These are phyloP conservation scores for Pythium folliculosum DNA, from an alignment of 352 stramenopile genomes.

Conservation along the genomic window DNA sequence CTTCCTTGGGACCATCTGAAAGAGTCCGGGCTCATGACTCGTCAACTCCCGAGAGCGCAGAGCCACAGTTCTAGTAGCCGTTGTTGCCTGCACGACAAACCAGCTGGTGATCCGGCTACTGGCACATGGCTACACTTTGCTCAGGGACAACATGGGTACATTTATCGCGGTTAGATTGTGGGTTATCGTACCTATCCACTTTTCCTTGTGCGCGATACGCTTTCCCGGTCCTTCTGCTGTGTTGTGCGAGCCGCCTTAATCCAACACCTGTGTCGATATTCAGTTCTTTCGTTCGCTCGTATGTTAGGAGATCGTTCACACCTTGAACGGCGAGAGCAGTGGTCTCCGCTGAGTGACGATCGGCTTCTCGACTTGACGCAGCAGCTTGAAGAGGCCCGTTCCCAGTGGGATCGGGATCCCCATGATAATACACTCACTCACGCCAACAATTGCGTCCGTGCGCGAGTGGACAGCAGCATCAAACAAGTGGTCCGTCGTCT, in stretches of 20 bases:
- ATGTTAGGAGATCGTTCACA: constrained; percentile 7
- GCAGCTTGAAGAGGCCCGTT: constrained; percentile 98
- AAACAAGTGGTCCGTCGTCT: constrained; percentile 99
- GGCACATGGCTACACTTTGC: background rate
- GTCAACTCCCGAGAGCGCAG: background rate
- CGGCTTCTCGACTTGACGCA: constrained; percentile 84
- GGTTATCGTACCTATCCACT: background rate
- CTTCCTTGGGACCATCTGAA: background rate
- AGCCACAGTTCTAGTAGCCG: background rate
- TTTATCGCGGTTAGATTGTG: background rate
- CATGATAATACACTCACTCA: constrained; percentile 99
- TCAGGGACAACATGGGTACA: background rate
- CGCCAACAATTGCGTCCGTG: constrained; percentile 98
- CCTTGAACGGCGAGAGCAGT: constrained; percentile 42
- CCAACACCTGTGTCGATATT: too few relatives aligned
- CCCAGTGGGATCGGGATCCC: constrained; percentile 98
- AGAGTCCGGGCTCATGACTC: background rate
- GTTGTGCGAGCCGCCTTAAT: background rate
- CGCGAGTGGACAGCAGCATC: constrained; percentile 98
- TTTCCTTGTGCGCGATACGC: background rate
- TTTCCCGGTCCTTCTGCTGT: background rate
- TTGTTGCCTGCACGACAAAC: background rate
- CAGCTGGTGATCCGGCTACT: background rate
- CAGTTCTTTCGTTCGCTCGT: background rate
- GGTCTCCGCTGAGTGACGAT: constrained; percentile 63